Evolutionary conservation across 2,329 filamentous ascomycete species (phyloP).

Genomic region (Amesomyces nigricolor): DNA sequence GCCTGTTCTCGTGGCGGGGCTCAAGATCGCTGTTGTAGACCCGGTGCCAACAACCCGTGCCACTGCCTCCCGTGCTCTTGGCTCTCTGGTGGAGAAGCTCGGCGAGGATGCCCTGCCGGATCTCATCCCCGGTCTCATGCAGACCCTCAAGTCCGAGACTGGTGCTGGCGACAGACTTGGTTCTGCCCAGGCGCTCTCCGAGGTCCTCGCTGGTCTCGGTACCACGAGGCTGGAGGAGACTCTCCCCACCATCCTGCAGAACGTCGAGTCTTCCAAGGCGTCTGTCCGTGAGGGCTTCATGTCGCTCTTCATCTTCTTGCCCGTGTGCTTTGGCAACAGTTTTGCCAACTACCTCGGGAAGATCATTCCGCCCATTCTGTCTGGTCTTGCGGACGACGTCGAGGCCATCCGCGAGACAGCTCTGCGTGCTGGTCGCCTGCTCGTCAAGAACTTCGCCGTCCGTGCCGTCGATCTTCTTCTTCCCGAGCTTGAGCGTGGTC

Average conservation of each 20-base stretch:
- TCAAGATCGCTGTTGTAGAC: conserved; percentile 85
- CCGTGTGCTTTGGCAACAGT: conserved; percentile 97
- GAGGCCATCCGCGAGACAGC: conserved; percentile 98
- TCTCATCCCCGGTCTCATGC: conserved; percentile 95
- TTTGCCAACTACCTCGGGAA: conserved; percentile 92
- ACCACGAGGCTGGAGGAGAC: conserved; percentile 92
- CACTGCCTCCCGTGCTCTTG: conserved; percentile 90
- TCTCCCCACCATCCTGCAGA: conserved; percentile 90
- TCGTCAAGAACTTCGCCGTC: conserved; percentile 98
- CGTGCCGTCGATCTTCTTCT: conserved; percentile 90
- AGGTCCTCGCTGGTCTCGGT: conserved; percentile 91
- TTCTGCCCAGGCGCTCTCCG: conserved; percentile 91
- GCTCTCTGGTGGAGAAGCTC: conserved; percentile 95
- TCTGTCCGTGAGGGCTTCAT: conserved; percentile 97
- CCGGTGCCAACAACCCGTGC: conserved; percentile 94
- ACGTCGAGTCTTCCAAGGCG: conserved; percentile 84
- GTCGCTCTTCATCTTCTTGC: conserved; percentile 98
- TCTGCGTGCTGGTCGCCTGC: conserved; percentile 80
- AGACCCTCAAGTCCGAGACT: conserved; percentile 93
- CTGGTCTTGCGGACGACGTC: conserved; percentile 89
- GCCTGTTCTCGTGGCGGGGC: conserved; percentile 83
- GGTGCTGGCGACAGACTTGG: conserved; percentile 93
- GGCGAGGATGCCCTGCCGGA: conserved; percentile 95
- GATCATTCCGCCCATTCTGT: conserved; percentile 91
- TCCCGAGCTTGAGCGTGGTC: conserved; percentile 88